phyloP scores from a whole-genome alignment of 2,329 filamentous ascomycete genomes.

The Claviceps capensis region DNA sequence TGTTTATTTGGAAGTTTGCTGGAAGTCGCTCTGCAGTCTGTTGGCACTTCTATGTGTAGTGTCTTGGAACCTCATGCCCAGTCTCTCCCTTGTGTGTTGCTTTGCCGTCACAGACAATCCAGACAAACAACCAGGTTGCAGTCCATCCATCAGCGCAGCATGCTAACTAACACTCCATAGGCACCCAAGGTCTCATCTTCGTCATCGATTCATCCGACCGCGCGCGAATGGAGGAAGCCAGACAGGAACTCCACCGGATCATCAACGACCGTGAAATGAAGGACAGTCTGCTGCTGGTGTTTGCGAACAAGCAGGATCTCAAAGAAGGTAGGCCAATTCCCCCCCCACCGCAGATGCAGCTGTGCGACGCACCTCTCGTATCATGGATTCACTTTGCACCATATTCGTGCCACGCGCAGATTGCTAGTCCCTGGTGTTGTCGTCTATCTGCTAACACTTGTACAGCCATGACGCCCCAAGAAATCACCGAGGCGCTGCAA shows the following conservation, averaged over 20 bases:
- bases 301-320: constrained; percentile 99
- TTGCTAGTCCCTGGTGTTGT: too few relatives aligned
- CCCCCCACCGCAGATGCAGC: too few relatives aligned
- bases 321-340: constrained; percentile 45
- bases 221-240: constrained; percentile 91
- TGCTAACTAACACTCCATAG: constrained; percentile 29
- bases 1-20: not conserved
- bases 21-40: too few relatives aligned
- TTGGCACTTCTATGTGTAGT: too few relatives aligned
- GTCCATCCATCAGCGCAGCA: too few relatives aligned
- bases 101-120: too few relatives aligned
- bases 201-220: constrained; percentile 95
- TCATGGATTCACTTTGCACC: too few relatives aligned
- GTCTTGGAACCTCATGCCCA: too few relatives aligned
- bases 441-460: not conserved
- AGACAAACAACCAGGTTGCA: too few relatives aligned
- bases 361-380: too few relatives aligned
- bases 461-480: constrained; percentile 62
- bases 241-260: constrained; percentile 96
- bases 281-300: constrained; percentile 90
- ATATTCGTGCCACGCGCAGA: too few relatives aligned
- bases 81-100: too few relatives aligned
- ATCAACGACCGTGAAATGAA: constrained; percentile 98
- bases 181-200: constrained; percentile 99
- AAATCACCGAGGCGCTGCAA: constrained; percentile 66